Evolutionary conservation across 192 early-diverging fungal species (phyloP).

Genomic region (Linnemannia zychae): DNA sequence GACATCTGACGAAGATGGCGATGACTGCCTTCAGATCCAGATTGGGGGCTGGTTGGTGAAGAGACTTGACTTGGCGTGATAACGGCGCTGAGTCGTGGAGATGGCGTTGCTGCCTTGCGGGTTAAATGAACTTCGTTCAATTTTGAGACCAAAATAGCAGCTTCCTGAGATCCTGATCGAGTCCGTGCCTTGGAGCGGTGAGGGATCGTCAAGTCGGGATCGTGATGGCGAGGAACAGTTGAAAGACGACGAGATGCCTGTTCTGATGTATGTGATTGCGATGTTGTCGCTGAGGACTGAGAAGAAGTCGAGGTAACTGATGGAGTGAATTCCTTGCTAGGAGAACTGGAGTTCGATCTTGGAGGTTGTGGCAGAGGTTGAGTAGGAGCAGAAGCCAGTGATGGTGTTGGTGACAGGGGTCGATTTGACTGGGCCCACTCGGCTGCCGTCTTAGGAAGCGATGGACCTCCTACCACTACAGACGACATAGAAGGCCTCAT

Average conservation of each 20-base stretch:
- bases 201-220: constrained; percentile 26
- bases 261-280: neutral
- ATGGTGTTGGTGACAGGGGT: constrained; percentile 36
- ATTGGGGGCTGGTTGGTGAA: neutral
- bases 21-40: neutral
- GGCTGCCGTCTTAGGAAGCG: neutral
- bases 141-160: constrained; percentile 11
- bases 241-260: neutral
- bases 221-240: constrained; percentile 22
- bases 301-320: neutral
- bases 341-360: constrained; percentile 28
- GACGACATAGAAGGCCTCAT: constrained; percentile 4
- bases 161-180: constrained; percentile 43
- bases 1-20: constrained; percentile 29
- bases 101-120: constrained; percentile 2
- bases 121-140: constrained; percentile 10
- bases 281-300: constrained; percentile 8
- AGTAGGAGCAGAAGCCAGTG: constrained; percentile 26
- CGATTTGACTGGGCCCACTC: constrained; percentile 4
- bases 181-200: constrained; percentile 23
- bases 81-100: constrained; percentile 19
- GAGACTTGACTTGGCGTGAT: neutral
- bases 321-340: neutral
- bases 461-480: neutral
- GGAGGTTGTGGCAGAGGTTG: constrained; percentile 42